Base-by-base conservation (phyloP, 148 eudicot genomes). In the Amaranthus hypochondriacus region DNA sequence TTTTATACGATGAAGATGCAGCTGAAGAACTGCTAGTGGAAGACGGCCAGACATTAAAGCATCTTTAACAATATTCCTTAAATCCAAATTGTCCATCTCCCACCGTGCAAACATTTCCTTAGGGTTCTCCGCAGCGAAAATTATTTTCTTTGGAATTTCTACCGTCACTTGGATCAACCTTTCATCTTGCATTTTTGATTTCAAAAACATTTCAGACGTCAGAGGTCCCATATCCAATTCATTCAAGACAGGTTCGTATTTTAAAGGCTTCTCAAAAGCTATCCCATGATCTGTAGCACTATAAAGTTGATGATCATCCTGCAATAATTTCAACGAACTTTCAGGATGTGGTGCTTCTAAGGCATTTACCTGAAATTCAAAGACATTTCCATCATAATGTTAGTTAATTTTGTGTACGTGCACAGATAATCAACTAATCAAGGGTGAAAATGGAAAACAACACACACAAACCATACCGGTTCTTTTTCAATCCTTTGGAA, bases 71-170 rank as follows among this genome's bases (percentile, higher is more conserved):
- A 94, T 84, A 77, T 84, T 86, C 83, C 81, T 92, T 21, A 88
- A 79, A 82, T 92, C 97, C 86, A 92, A 76, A 82, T 91, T 85
- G 62, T 85, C 95, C 71, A 85, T 65, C 76, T 86, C 87, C 98
- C 98, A 94, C 15, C 98, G 97, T 72, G 97, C 87, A 75, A 94
- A 87, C 97, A 91, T 94, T 73, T 94, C 98, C 79, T 85, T 88
- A 47, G 98, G 93, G 78, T 92, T 94, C 87, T 94, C 97, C 63
- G 80, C 15, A 7, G 84, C 75, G 55, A 81, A 78, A 62, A 69
- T 62, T 43, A 78, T 83, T 55, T 76, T 83, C 72, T 74, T 78
- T 21, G 80, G 75, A 47, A 80, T 78, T 73, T 66, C 81, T 50
- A 84, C 89, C 60, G 88, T 77, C 64, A 80, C 78, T 71, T 73